Conservation (phyloP, 805 yeast species). For the Komagataella kurtzmanii region DNA sequence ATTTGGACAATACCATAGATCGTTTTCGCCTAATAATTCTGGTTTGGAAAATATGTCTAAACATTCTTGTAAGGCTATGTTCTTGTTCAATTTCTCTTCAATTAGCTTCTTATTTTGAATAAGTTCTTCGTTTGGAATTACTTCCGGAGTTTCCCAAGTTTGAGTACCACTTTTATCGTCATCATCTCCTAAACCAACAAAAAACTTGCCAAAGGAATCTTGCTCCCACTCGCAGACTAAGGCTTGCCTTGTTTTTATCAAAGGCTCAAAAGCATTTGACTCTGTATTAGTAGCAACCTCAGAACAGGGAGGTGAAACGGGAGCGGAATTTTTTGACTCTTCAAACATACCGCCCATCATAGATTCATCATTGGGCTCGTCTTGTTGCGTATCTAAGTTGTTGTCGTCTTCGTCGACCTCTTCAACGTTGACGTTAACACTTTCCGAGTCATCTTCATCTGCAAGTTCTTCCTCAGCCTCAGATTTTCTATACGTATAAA, state of each 20-base stretch:
- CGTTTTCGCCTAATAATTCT: constrained; percentile 78
- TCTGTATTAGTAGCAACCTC: constrained; percentile 1
- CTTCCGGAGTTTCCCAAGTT: constrained; percentile 41
- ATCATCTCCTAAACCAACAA: constrained; percentile 27
- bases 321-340: neutral
- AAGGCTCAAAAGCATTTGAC: constrained; percentile 6
- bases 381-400: neutral
- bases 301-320: neutral
- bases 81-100: constrained; percentile 17
- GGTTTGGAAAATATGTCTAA: constrained; percentile 61
- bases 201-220: constrained; percentile 33
- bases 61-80: constrained; percentile 60
- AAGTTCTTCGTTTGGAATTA: constrained; percentile 39
- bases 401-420: neutral
- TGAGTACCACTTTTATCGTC: constrained; percentile 32
- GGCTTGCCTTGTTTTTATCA: constrained; percentile 22
- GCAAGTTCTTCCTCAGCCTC: neutral
- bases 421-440: neutral
- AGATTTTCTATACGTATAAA: constrained; percentile 14
- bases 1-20: constrained; percentile 85
- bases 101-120: constrained; percentile 27
- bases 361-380: neutral
- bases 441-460: neutral
- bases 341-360: neutral
- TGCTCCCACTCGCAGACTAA: constrained; percentile 59